Conservation (phyloP, 2,329 filamentous ascomycete species). For the Diplodia sapinea region DNA sequence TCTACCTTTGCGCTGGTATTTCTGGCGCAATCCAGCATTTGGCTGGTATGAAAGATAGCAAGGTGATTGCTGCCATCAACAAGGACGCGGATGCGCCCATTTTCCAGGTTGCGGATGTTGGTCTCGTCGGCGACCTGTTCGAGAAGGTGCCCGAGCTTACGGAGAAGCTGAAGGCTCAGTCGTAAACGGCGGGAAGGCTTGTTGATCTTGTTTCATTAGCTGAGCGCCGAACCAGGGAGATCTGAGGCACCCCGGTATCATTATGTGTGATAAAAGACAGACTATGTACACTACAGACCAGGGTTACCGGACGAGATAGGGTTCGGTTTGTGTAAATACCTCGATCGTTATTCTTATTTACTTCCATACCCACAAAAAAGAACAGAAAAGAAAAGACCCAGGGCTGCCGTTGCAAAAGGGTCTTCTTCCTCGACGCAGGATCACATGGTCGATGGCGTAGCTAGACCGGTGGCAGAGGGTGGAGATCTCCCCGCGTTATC, state of each 20-base stretch:
- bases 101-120: slow-evolving; percentile 97
- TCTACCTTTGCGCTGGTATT: slow-evolving; percentile 95
- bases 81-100: slow-evolving; percentile 97
- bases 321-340: slow-evolving; percentile 17
- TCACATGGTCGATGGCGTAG: background rate
- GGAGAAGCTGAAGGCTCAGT: slow-evolving; percentile 77
- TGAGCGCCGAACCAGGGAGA: background rate
- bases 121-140: slow-evolving; percentile 92
- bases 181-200: background rate
- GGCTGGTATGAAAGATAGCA: slow-evolving; percentile 99
- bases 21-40: slow-evolving; percentile 97
- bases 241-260: background rate
- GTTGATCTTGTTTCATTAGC: background rate
- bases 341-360: slow-evolving; percentile 7
- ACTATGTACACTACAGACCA: background rate
- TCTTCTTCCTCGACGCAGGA: background rate
- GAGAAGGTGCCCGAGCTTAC: slow-evolving; percentile 95
- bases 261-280: background rate
- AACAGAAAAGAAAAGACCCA: background rate
- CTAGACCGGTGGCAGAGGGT: background rate
- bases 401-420: background rate
- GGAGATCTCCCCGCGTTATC: slow-evolving; percentile 20
- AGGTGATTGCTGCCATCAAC: slow-evolving; percentile 98
- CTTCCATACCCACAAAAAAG: background rate
- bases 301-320: background rate